Conservation (phyloP, 352 stramenopile genomes). For the Globisporangium echinulatum region DNA sequence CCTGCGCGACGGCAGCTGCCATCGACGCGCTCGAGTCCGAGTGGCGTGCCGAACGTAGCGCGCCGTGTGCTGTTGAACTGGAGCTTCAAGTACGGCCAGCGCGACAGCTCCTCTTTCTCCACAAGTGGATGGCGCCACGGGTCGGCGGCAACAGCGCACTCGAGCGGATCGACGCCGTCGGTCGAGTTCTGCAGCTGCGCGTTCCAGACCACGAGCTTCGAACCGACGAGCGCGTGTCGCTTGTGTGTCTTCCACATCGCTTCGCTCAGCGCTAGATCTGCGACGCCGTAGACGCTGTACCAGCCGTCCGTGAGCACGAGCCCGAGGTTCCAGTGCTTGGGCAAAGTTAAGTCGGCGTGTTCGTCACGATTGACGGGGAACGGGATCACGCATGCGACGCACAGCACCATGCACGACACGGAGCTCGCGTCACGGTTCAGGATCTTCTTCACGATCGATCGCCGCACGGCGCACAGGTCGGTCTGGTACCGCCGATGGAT, state of each 20-base stretch:
- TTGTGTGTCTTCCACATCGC: conserved; percentile 41
- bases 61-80: conserved; percentile 65
- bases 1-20: background rate
- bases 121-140: conserved; percentile 43
- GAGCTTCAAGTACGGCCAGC: conserved; percentile 57
- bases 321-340: conserved; percentile 45
- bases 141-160: conserved; percentile 41
- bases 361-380: conserved; percentile 23
- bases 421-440: conserved; percentile 58
- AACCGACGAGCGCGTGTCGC: conserved; percentile 34
- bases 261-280: conserved; percentile 32
- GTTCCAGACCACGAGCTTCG: conserved; percentile 68
- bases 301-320: conserved; percentile 69
- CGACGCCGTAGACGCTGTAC: conserved; percentile 60
- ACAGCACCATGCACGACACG: conserved; percentile 60
- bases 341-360: conserved; percentile 30
- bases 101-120: conserved; percentile 36
- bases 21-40: conserved; percentile 40
- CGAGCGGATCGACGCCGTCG: conserved; percentile 62
- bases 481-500: conserved; percentile 40
- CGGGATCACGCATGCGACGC: conserved; percentile 44
- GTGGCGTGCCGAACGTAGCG: conserved; percentile 26
- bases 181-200: conserved; percentile 48
- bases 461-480: conserved; percentile 42
- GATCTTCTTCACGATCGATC: conserved; percentile 64